Conservation (phyloP, 805 yeast genomes). For the Jamesozyma jinghongensis region DNA sequence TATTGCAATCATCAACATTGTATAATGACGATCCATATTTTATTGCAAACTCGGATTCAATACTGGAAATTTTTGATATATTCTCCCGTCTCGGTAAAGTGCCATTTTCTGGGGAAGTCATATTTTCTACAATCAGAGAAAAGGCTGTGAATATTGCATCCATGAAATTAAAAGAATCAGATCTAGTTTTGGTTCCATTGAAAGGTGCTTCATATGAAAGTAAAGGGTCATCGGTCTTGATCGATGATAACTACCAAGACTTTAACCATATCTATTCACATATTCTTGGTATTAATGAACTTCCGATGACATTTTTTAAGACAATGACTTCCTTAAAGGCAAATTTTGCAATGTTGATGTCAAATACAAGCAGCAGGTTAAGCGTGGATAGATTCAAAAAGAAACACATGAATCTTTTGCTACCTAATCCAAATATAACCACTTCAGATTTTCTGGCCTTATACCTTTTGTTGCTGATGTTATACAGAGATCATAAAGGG, state of each 20-base stretch:
- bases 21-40: slow-evolving; percentile 21
- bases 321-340: slow-evolving; percentile 15
- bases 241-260: slow-evolving; percentile 16
- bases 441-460: slow-evolving; percentile 25
- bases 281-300: slow-evolving; percentile 25
- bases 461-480: slow-evolving; percentile 17
- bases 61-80: slow-evolving; percentile 29
- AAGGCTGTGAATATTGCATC: slow-evolving; percentile 20
- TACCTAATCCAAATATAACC: slow-evolving; percentile 20
- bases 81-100: slow-evolving; percentile 31
- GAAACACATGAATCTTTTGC: slow-evolving; percentile 14
- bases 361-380: slow-evolving; percentile 19
- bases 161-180: slow-evolving; percentile 9
- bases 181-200: slow-evolving; percentile 20
- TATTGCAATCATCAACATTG: slow-evolving; percentile 52
- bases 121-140: slow-evolving; percentile 25
- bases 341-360: slow-evolving; percentile 17
- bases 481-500: slow-evolving; percentile 11
- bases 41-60: slow-evolving; percentile 23
- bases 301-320: slow-evolving; percentile 21
- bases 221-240: slow-evolving; percentile 10
- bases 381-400: slow-evolving; percentile 16
- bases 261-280: slow-evolving; percentile 24
- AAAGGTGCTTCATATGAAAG: slow-evolving; percentile 22
- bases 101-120: slow-evolving; percentile 64